phyloP scores from a whole-genome alignment of 805 yeast genomes.

The Helenozyma rhizophorensis region DNA sequence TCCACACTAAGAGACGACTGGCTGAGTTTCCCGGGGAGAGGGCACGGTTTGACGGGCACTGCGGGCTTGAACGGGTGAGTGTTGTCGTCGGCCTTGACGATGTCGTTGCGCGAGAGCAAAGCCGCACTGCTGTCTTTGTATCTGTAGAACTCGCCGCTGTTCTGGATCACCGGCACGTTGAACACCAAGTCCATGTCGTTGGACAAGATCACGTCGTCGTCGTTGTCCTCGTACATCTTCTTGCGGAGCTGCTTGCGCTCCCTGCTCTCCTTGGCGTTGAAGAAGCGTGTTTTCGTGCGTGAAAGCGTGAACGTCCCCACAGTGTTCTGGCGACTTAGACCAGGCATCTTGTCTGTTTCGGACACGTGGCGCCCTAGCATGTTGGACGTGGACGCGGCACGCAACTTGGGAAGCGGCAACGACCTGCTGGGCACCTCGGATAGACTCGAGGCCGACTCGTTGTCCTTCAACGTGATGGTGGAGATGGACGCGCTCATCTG shows the following conservation, averaged over 20 bases:
- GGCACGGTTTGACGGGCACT: constrained; percentile 13
- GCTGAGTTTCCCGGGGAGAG: constrained; percentile 17
- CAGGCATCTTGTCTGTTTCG: constrained; percentile 3
- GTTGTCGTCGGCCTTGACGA: constrained; percentile 20
- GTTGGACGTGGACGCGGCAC: constrained; percentile 13
- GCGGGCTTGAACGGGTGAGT: constrained; percentile 19
- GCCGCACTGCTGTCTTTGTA: constrained; percentile 14
- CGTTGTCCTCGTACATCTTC: constrained; percentile 38
- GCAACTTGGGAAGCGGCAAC: constrained; percentile 8
- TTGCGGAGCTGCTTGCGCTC: constrained; percentile 34
- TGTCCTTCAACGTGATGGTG: constrained; percentile 16
- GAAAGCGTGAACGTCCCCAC: constrained; percentile 18
- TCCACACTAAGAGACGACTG: constrained; percentile 5
- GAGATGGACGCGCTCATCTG: constrained; percentile 16
- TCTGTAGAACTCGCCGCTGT: constrained; percentile 29
- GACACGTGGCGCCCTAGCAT: constrained; percentile 4
- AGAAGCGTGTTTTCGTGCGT: constrained; percentile 32
- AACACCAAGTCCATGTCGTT: constrained; percentile 38
- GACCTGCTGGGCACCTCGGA: background rate
- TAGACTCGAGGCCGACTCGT: background rate
- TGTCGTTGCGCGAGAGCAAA: constrained; percentile 23
- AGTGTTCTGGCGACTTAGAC: constrained; percentile 5
- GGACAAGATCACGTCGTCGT: constrained; percentile 37
- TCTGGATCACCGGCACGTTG: constrained; percentile 40
- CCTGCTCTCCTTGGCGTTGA: constrained; percentile 34